Evolutionary conservation across 2,329 filamentous ascomycete species (phyloP).

Genomic region (Trichoderma brevicompactum): DNA sequence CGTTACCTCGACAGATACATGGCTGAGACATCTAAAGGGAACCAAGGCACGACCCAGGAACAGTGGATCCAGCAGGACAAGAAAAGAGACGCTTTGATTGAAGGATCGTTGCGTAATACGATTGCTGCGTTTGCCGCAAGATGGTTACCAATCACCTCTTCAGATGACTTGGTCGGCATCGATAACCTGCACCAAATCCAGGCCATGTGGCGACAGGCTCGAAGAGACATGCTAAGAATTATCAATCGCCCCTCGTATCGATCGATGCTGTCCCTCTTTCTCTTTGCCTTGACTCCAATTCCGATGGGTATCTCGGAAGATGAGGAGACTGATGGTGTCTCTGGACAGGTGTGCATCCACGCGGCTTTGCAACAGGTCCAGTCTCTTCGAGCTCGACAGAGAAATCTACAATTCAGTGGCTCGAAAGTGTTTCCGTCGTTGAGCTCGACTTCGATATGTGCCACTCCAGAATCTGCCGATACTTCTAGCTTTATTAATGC

Average conservation of each 20-base stretch:
- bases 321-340: conserved; percentile 1
- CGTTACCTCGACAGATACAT: conserved; percentile 2
- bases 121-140: conserved; percentile 4
- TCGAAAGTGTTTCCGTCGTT: conserved; percentile 9
- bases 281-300: conserved; percentile 9
- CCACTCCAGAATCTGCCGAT: conserved; percentile 5
- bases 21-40: conserved; percentile 2
- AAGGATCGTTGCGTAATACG: not conserved
- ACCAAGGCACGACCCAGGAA: not conserved
- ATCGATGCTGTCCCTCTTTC: conserved; percentile 12
- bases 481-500: conserved; percentile 10
- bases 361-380: conserved; percentile 5
- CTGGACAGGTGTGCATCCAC: conserved; percentile 7
- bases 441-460: not conserved
- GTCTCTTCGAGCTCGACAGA: not conserved
- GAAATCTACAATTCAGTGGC: conserved; percentile 11
- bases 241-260: conserved; percentile 11
- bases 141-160: conserved; percentile 15
- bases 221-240: conserved; percentile 15
- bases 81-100: not conserved
- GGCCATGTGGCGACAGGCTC: conserved; percentile 11
- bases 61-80: conserved; percentile 1
- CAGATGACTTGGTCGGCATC: not conserved
- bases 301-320: conserved; percentile 10
- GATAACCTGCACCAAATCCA: conserved; percentile 7